phyloP scores from a whole-genome alignment of 805 yeast species.

The Starmerella tilneyi region DNA sequence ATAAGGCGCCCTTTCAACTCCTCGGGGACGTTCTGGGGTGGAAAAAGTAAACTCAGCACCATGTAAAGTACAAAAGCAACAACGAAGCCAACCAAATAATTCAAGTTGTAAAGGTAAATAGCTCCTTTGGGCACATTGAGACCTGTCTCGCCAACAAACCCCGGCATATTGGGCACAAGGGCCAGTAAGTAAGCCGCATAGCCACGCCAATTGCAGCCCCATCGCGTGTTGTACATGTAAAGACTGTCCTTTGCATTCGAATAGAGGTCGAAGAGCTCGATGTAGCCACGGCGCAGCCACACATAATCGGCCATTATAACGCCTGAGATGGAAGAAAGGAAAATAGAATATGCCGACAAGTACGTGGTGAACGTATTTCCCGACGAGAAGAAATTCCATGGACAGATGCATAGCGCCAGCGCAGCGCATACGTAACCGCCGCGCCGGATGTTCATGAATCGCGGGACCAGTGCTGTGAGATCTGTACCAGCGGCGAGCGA shows the following conservation, averaged over 20 bases:
- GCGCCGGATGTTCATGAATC: constrained; percentile 52
- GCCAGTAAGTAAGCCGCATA: constrained; percentile 70
- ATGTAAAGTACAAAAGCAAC: constrained; percentile 48
- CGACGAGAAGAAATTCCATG: constrained; percentile 68
- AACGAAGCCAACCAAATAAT: constrained; percentile 67
- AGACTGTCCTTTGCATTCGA: constrained; percentile 36
- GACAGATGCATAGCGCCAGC: constrained; percentile 61
- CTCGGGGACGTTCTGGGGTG: constrained; percentile 21
- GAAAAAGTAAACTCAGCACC: constrained; percentile 30
- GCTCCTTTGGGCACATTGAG: constrained; percentile 75
- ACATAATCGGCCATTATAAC: constrained; percentile 52
- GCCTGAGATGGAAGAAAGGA: constrained; percentile 76
- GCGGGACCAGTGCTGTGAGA: constrained; percentile 39
- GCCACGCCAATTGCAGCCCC: constrained; percentile 79
- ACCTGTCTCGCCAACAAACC: constrained; percentile 72
- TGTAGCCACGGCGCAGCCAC: constrained; percentile 62
- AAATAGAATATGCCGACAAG: constrained; percentile 69
- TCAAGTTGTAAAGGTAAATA: constrained; percentile 56
- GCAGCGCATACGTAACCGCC: constrained; percentile 71
- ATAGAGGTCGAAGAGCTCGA: constrained; percentile 57
- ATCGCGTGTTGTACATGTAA: constrained; percentile 47
- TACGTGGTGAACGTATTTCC: constrained; percentile 70
- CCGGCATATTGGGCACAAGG: constrained; percentile 72
- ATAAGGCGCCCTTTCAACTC: constrained; percentile 19
- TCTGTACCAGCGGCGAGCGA: constrained; percentile 43